A percentile compares a stretch with the other conserved stretches of the same genome.
Evolutionary conservation across 2,329 filamentous ascomycete species (phyloP).

Genomic region (Plenodomus biglobosus): DNA sequence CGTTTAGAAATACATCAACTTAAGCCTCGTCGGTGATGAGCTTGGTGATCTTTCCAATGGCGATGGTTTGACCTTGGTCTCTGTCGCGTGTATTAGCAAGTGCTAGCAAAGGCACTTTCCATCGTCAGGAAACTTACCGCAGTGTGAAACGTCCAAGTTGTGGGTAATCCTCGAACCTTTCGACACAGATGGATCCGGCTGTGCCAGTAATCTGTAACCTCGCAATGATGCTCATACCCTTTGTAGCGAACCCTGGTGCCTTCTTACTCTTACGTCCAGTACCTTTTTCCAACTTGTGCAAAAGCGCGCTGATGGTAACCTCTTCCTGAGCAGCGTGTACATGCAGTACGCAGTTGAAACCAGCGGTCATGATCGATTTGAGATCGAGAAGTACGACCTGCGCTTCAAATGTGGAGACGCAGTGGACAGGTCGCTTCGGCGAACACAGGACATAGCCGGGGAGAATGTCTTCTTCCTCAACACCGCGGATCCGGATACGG

Average conservation of each 20-base stretch:
- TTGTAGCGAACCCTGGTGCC: constrained; percentile 84
- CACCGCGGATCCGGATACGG: constrained; percentile 84
- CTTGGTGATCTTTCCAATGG: constrained; percentile 98
- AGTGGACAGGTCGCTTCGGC: constrained; percentile 89
- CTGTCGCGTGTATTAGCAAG: constrained; percentile 29
- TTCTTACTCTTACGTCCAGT: constrained; percentile 92
- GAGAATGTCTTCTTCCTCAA: constrained; percentile 95
- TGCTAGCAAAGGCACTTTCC: background rate
- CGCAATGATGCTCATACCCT: constrained; percentile 84
- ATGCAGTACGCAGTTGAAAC: constrained; percentile 97
- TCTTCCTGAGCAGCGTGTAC: constrained; percentile 98
- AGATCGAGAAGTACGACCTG: constrained; percentile 95
- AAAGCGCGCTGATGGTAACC: constrained; percentile 81
- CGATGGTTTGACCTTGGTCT: constrained; percentile 91
- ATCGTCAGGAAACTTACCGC: constrained; percentile 21
- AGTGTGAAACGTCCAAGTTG: constrained; percentile 55
- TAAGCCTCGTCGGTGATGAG: constrained; percentile 57
- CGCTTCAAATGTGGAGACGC: constrained; percentile 85
- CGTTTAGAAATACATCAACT: background rate
- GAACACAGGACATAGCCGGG: constrained; percentile 97
- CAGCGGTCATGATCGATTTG: constrained; percentile 89
- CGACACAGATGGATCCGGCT: constrained; percentile 85
- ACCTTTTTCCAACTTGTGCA: constrained; percentile 95
- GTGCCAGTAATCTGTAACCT: constrained; percentile 84
- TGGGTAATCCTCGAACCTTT: constrained; percentile 93